Evolutionary conservation across 2,329 filamentous ascomycete species (phyloP).

Genomic region (Clarireedia hainanense): DNA sequence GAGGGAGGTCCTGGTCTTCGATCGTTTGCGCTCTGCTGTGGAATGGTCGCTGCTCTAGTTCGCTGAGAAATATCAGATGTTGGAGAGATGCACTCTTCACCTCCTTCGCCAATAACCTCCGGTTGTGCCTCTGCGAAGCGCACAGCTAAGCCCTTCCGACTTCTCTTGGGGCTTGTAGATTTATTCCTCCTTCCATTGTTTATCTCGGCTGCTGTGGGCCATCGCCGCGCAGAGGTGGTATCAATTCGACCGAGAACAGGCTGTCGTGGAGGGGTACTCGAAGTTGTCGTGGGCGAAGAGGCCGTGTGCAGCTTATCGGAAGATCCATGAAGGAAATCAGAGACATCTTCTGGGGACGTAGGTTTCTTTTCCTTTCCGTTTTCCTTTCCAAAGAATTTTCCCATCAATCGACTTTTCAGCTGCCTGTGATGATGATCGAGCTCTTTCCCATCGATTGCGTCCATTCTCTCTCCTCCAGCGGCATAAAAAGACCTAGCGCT

Average conservation of each 20-base stretch:
- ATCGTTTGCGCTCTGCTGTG: conserved; percentile 10
- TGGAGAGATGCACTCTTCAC: conserved; percentile 59
- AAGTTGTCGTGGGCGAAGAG: conserved; percentile 30
- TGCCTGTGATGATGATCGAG: conserved; percentile 11
- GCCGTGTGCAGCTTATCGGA: conserved; percentile 45
- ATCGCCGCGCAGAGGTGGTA: conserved; percentile 40
- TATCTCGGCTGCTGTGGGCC: conserved; percentile 41
- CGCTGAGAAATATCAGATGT: conserved; percentile 57
- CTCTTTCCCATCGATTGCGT: conserved; percentile 19
- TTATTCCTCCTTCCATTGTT: conserved; percentile 16
- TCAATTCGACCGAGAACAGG: conserved; percentile 33
- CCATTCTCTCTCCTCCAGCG: background rate
- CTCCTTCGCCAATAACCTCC: conserved; percentile 82
- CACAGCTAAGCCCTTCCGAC: conserved; percentile 63
- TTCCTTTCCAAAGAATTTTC: conserved; percentile 35
- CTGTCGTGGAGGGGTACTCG: conserved; percentile 28
- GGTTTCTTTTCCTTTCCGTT: conserved; percentile 21
- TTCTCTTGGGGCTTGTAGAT: conserved; percentile 33
- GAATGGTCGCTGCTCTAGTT: conserved; percentile 27
- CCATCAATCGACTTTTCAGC: conserved; percentile 46
- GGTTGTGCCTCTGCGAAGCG: conserved; percentile 66
- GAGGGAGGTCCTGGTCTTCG: conserved; percentile 4
- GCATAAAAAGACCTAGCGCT: background rate
- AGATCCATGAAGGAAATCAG: conserved; percentile 51
- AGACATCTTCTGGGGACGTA: conserved; percentile 39